Evolutionary conservation across 331 rosid species (phyloP).

Genomic region (Stylosanthes scabra): DNA sequence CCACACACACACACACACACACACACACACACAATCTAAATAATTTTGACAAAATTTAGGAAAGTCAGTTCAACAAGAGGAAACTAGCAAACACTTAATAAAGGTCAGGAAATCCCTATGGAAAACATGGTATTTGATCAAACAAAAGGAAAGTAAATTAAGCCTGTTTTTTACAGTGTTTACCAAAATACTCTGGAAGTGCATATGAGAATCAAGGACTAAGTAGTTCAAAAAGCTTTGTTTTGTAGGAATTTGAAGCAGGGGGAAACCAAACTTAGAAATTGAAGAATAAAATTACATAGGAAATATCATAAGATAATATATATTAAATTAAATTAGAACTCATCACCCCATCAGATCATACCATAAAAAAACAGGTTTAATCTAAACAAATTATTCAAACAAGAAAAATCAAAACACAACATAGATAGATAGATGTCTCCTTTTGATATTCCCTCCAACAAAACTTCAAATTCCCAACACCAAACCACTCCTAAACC

Average conservation of each 20-base stretch:
- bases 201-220: not conserved
- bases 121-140: conserved; percentile 12
- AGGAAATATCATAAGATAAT: no score
- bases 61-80: not conserved
- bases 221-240: not conserved
- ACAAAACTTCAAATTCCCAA: conserved; percentile 10
- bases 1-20: not conserved
- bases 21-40: not conserved
- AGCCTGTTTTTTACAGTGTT: conserved; percentile 5
- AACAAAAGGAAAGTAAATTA: conserved; percentile 18
- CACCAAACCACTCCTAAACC: conserved; percentile 10
- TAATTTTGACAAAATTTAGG: not conserved
- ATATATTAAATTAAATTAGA: conserved; percentile 16
- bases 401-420: conserved; percentile 5
- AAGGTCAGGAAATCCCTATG: not conserved
- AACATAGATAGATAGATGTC: no score
- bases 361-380: conserved; percentile 6
- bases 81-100: conserved; percentile 1
- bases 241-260: not conserved
- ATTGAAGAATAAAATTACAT: no score
- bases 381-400: not conserved
- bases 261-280: not conserved
- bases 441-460: no score
- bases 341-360: conserved; percentile 37
- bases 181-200: not conserved